Conservation (phyloP, 768 basidiomycete species). For the Gloeophyllum trabeum region DNA sequence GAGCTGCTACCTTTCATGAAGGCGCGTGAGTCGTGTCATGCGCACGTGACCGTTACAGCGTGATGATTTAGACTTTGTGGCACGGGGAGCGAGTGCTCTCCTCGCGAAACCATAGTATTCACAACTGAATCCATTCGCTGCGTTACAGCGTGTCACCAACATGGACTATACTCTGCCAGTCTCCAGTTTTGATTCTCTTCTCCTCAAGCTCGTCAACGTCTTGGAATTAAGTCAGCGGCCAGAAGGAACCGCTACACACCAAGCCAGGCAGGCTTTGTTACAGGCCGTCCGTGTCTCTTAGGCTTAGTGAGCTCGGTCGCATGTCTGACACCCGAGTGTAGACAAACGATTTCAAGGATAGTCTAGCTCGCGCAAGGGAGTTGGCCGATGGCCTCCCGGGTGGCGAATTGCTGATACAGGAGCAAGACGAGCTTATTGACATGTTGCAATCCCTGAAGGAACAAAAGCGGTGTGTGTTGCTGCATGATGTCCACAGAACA, state of each 20-base stretch:
- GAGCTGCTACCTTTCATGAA: no score
- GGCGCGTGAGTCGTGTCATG: no score
- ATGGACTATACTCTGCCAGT: not conserved
- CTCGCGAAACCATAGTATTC: no score
- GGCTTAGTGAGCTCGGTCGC: not conserved
- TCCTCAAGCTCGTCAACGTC: conserved; percentile 49
- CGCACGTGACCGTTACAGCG: no score
- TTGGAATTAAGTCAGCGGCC: conserved; percentile 48
- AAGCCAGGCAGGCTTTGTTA: conserved; percentile 55
- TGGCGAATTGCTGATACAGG: conserved; percentile 55
- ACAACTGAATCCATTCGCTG: no score
- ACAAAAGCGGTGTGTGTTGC: conserved; percentile 41
- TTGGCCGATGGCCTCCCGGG: conserved; percentile 51
- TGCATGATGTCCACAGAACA: not conserved
- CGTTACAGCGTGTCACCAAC: not conserved
- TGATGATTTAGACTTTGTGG: no score
- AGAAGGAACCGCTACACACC: conserved; percentile 40
- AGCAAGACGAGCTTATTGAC: conserved; percentile 60
- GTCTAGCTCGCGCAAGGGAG: conserved; percentile 47
- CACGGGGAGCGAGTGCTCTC: no score
- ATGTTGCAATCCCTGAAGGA: conserved; percentile 57
- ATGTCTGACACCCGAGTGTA: conserved; percentile 14
- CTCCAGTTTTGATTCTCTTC: conserved; percentile 35
- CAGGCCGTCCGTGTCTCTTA: conserved; percentile 40
- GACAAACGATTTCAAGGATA: conserved; percentile 64